Base-by-base conservation (phyloP, 306 rosid species). In the Vigna unguiculata region DNA sequence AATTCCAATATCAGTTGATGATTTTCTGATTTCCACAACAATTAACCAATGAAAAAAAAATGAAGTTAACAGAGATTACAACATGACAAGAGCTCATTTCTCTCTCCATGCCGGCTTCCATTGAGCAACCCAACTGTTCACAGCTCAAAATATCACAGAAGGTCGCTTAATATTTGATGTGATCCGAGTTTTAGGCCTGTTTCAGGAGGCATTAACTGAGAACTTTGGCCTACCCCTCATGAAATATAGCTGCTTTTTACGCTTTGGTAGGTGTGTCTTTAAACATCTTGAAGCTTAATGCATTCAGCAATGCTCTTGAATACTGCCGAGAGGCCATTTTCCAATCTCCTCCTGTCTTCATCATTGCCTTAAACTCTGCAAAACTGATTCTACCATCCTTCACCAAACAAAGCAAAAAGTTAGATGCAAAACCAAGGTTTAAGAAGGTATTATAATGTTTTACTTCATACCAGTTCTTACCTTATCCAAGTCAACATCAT, bases 321-420 rank as follows among this genome's bases (percentile, higher is more conserved):
- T 91, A 91, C 54, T 91, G 97, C 8, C 98, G 93, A 46, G 98
- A 93, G 15, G 96, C 81, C 98, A 93, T 91, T 85, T 93, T 93
- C 97, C 97, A 93, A 65, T 91, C 93, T 80, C 81, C 87, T 36
- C 98, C 97, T 36, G 91, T 79, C 83, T 87, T 91, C 96, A 90
- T 89, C 98, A 93, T 93, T 41, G 92, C 93, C 80, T 85, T 90
- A 75, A 93, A 93, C 83, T 91, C 98, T 47, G 86, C 89, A 67
- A 78, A 93, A 83, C 96, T 85, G 78, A 93, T 88, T 73, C 91
- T 84, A 7, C 98, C 98, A 15, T 93, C 98, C 98, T 93, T 69
- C 48, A 64, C 3, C 9, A 40, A 62, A 79, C 19, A 41, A 54
- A 75, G 14, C 51, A 59, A 12, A 16, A 57, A 20, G 34, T 4